Percentiles rank a stretch among this genome's conserved stretches.
phyloP scores from a whole-genome alignment of 2,329 filamentous ascomycete species.

The Nannizzia gypsea region DNA sequence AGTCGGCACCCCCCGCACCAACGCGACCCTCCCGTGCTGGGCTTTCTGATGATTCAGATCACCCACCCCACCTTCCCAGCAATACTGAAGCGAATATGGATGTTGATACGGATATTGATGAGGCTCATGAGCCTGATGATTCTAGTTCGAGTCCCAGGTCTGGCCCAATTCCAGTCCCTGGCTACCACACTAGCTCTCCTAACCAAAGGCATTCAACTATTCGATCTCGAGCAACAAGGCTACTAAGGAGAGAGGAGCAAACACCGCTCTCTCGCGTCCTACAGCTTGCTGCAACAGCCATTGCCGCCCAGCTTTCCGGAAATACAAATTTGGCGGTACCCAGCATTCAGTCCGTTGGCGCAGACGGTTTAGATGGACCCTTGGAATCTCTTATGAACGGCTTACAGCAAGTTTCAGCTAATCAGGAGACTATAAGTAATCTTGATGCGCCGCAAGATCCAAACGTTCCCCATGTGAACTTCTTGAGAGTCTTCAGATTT shows the following conservation, averaged over 20 bases:
- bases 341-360: conserved; percentile 43
- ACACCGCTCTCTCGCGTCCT: conserved; percentile 51
- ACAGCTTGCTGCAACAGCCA: conserved; percentile 52
- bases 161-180: not conserved
- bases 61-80: conserved; percentile 26
- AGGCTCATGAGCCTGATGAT: conserved; percentile 33
- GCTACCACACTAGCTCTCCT: conserved; percentile 17
- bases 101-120: conserved; percentile 31
- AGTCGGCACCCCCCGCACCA: conserved; percentile 19
- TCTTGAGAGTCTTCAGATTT: conserved; percentile 58
- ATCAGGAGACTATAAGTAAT: conserved; percentile 29
- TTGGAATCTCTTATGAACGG: conserved; percentile 53
- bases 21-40: conserved; percentile 22
- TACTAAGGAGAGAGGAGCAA: conserved; percentile 47
- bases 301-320: conserved; percentile 54
- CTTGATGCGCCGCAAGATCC: conserved; percentile 26
- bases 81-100: conserved; percentile 33
- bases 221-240: conserved; percentile 40
- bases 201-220: conserved; percentile 18
- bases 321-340: conserved; percentile 44
- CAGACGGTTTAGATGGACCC: conserved; percentile 48
- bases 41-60: conserved; percentile 24
- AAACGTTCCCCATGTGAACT: conserved; percentile 48
- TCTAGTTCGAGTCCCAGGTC: conserved; percentile 22
- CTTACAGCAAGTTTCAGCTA: conserved; percentile 50